phyloP scores from a whole-genome alignment of 2,329 filamentous ascomycete genomes.

The Colletotrichum sp. region DNA sequence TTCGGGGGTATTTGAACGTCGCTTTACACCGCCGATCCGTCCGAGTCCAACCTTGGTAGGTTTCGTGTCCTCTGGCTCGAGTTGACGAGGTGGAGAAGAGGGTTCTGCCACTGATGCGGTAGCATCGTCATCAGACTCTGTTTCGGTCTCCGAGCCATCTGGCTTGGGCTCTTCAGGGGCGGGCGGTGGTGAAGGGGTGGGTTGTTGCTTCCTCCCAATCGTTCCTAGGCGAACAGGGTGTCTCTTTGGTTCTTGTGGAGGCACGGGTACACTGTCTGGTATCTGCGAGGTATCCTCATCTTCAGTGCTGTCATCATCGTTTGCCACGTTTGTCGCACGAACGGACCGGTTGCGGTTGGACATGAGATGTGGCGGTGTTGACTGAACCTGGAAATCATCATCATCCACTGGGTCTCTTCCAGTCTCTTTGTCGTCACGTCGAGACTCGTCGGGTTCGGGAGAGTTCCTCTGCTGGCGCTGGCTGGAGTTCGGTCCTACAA shows the following conservation, averaged over 20 bases:
- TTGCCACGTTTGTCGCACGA: conserved; percentile 12
- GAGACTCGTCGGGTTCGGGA: conserved; percentile 16
- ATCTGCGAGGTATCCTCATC: conserved; percentile 31
- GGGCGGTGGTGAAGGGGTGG: conserved; percentile 26
- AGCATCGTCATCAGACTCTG: conserved; percentile 41
- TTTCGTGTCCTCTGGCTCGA: background rate
- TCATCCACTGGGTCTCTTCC: conserved; percentile 27
- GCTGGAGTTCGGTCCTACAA: conserved; percentile 1
- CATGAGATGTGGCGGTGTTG: conserved; percentile 46
- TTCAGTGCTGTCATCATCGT: conserved; percentile 37
- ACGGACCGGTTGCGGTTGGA: conserved; percentile 27
- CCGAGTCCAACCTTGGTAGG: background rate
- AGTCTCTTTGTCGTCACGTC: background rate
- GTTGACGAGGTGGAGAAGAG: background rate
- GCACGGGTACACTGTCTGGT: conserved; percentile 24
- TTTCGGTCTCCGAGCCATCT: conserved; percentile 48
- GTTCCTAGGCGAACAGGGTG: conserved; percentile 35
- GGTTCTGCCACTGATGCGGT: background rate
- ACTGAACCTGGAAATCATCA: conserved; percentile 58
- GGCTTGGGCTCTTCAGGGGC: conserved; percentile 18
- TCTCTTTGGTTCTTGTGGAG: conserved; percentile 22
- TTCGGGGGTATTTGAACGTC: background rate
- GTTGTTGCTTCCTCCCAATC: conserved; percentile 38
- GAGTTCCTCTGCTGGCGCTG: background rate
- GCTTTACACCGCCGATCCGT: background rate